These are phyloP conservation scores for Tricholoma flavovirens DNA, from an alignment of 768 basidiomycete genomes.

Conservation along the genomic window DNA sequence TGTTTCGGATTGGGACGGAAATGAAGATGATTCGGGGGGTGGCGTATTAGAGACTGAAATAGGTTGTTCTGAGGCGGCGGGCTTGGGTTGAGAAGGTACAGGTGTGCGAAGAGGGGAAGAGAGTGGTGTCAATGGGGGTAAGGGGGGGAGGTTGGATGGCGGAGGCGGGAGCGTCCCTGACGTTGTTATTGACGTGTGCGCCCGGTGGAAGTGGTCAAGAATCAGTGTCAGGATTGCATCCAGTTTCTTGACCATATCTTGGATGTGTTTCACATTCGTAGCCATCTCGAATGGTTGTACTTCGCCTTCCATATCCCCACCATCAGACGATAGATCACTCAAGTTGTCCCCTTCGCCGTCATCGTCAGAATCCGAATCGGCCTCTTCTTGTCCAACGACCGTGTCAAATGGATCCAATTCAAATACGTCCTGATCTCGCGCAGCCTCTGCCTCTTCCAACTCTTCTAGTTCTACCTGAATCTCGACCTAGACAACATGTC, in stretches of 20 bases:
- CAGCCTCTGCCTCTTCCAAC: constrained; percentile 62
- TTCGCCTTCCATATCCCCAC: constrained; percentile 41
- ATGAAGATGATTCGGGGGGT: constrained; percentile 20
- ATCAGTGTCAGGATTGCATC: constrained; percentile 82
- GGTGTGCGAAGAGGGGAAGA: constrained; percentile 24
- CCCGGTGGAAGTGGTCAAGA: constrained; percentile 76
- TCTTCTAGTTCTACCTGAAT: constrained; percentile 96
- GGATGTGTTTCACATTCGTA: constrained; percentile 61
- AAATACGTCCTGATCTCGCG: constrained; percentile 54
- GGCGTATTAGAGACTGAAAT: constrained; percentile 14
- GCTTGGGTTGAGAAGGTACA: constrained; percentile 10
- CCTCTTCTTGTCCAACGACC: constrained; percentile 71
- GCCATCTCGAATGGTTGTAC: constrained; percentile 35
- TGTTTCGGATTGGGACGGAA: constrained; percentile 10
- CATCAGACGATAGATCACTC: constrained; percentile 76
- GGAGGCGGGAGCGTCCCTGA: constrained; percentile 18
- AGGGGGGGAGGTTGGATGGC: constrained; percentile 30
- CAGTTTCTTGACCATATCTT: constrained; percentile 87
- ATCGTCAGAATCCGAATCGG: constrained; percentile 47
- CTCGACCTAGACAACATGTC: constrained; percentile 61
- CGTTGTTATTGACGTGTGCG: constrained; percentile 25
- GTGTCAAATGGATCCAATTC: constrained; percentile 84
- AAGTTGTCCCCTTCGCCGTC: constrained; percentile 49
- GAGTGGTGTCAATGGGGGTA: constrained; percentile 19
- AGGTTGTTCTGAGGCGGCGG: constrained; percentile 1